Conservation (phyloP, 495 filamentous ascomycete genomes). For the Penicillium desertorum region DNA sequence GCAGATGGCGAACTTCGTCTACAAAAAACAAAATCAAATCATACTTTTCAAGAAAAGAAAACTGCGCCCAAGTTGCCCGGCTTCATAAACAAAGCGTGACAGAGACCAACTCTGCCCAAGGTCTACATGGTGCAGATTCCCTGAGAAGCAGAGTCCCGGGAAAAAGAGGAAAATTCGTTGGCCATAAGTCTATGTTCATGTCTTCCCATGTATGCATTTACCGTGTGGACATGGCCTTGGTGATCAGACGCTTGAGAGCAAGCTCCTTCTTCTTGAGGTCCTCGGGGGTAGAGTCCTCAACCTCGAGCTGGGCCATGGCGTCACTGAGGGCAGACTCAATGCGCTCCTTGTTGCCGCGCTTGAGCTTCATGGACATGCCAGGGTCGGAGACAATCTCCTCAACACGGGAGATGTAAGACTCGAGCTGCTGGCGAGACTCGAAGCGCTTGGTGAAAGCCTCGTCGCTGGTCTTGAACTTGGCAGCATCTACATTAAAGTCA, state of each 20-base stretch:
- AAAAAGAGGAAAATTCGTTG: constrained; percentile 20
- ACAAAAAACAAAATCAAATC: constrained; percentile 27
- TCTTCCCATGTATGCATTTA: constrained; percentile 50
- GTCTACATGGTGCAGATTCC: constrained; percentile 28
- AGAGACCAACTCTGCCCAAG: constrained; percentile 26
- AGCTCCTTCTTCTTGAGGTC: constrained; percentile 99
- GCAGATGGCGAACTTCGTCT: constrained; percentile 39
- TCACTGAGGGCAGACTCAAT: constrained; percentile 90
- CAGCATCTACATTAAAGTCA: constrained; percentile 62
- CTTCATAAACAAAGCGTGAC: constrained; percentile 32
- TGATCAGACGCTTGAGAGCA: constrained; percentile 94
- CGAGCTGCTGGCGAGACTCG: constrained; percentile 96
- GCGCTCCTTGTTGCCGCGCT: constrained; percentile 99
- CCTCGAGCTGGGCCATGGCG: constrained; percentile 82
- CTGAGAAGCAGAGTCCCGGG: constrained; percentile 17
- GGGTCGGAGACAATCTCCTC: constrained; percentile 99
- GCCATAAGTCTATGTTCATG: constrained; percentile 22
- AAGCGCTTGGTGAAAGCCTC: constrained; percentile 99
- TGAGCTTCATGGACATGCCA: constrained; percentile 91
- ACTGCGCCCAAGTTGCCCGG: constrained; percentile 36
- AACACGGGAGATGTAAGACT: constrained; percentile 97
- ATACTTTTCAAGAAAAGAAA: constrained; percentile 40
- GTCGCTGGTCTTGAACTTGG: constrained; percentile 97
- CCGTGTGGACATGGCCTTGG: constrained; percentile 91
- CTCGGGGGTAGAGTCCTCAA: constrained; percentile 84